A percentile compares a stretch with the other conserved stretches of the same genome.
Evolutionary conservation across 2,329 filamentous ascomycete genomes (phyloP).

Genomic region (Monosporascus cannonballus): DNA sequence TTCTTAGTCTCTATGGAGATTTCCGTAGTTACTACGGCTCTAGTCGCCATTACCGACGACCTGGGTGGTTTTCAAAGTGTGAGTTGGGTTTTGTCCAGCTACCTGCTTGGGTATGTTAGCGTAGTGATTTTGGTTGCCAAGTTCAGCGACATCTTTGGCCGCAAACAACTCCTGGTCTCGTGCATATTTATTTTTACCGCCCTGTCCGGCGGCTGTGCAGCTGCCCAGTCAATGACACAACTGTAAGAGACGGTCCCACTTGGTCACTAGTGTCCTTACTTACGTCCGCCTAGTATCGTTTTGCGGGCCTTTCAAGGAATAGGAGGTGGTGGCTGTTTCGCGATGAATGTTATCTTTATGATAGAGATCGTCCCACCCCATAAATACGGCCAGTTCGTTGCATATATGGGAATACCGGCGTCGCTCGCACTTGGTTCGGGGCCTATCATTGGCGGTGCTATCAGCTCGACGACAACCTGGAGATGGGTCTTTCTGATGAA

Average conservation of each 20-base stretch:
- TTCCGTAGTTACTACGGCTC: not conserved
- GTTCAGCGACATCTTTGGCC: constrained; percentile 64
- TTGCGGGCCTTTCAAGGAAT: constrained; percentile 50
- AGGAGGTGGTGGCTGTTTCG: constrained; percentile 67
- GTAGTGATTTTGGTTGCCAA: constrained; percentile 55
- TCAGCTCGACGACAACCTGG: not conserved
- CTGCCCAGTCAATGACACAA: too few species aligned
- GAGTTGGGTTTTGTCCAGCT: not conserved
- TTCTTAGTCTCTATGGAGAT: not conserved
- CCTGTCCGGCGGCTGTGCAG: too few species aligned
- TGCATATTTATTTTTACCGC: too few species aligned
- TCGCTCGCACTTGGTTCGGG: too few species aligned
- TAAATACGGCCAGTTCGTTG: not conserved
- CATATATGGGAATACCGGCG: too few species aligned
- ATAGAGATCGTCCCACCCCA: constrained; percentile 59
- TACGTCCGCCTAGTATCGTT: constrained; percentile 30
- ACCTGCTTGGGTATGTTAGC: not conserved
- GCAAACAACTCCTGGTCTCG: too few species aligned
- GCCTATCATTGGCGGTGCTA: not conserved
- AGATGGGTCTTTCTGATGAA: not conserved
- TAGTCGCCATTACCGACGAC: not conserved
- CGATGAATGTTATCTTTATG: constrained; percentile 62
- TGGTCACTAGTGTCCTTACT: too few species aligned
- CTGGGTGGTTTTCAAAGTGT: not conserved
- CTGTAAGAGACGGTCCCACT: too few species aligned